Conservation (phyloP, 2,329 filamentous ascomycete species). For the Clarireedia hainanense region DNA sequence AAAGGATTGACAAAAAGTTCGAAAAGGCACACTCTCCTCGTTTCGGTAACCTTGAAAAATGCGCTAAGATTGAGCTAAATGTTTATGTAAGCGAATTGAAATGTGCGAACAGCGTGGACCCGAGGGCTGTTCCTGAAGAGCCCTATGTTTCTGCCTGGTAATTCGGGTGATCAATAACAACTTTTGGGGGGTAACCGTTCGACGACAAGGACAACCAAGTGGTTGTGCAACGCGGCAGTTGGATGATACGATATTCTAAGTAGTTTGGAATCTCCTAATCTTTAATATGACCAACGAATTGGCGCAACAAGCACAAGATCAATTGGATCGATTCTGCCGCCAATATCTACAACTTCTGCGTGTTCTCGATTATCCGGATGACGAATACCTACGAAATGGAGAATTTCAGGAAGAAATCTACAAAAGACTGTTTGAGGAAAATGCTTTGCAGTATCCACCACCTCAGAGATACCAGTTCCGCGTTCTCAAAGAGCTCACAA, state of each 20-base stretch:
- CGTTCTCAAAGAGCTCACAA: conserved; percentile 65
- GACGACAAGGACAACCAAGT: neutral
- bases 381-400: conserved; percentile 48
- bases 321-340: conserved; percentile 50
- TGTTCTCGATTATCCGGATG: conserved; percentile 55
- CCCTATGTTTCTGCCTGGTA: conserved; percentile 17
- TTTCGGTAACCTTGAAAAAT: conserved; percentile 16
- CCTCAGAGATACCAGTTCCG: conserved; percentile 62
- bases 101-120: conserved; percentile 10
- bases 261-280: neutral
- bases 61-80: conserved; percentile 12
- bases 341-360: conserved; percentile 75
- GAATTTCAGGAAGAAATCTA: conserved; percentile 61
- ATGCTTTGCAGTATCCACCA: conserved; percentile 47
- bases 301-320: conserved; percentile 18
- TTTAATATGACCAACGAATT: neutral
- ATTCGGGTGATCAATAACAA: neutral
- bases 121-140: conserved; percentile 2
- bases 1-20: conserved; percentile 15
- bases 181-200: neutral
- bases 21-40: conserved; percentile 1
- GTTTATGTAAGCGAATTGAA: conserved; percentile 15
- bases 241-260: no score
- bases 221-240: neutral
- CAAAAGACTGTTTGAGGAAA: conserved; percentile 55